Evolutionary conservation across 2,329 filamentous ascomycete genomes (phyloP).

Genomic region (Pyrenophora tritici-repentis): DNA sequence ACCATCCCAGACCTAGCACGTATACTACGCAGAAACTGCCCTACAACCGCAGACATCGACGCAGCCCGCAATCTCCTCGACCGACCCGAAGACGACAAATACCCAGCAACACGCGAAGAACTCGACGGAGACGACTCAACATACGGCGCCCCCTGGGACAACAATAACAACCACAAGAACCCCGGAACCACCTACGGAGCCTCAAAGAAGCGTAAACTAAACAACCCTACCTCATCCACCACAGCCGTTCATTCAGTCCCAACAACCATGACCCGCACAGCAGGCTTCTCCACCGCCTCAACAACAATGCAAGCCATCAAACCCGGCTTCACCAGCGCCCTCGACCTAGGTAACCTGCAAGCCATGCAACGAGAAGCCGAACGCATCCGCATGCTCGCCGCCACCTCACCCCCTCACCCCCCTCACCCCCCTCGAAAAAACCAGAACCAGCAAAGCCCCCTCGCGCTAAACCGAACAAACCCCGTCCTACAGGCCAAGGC

Average conservation of each 20-base stretch:
- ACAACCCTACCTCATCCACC: conserved; percentile 12
- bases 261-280: conserved; percentile 39
- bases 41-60: conserved; percentile 51
- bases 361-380: conserved; percentile 48
- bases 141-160: conserved; percentile 21
- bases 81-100: conserved; percentile 42
- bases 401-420: conserved; percentile 18
- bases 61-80: conserved; percentile 32
- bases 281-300: conserved; percentile 34
- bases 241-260: conserved; percentile 17
- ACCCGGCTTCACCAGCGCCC: conserved; percentile 48
- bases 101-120: conserved; percentile 43
- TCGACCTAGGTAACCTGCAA: conserved; percentile 37
- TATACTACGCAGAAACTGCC: conserved; percentile 69
- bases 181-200: conserved; percentile 9
- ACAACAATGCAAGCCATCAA: conserved; percentile 29
- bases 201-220: conserved; percentile 37
- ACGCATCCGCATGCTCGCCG: conserved; percentile 29
- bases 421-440: conserved; percentile 36
- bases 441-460: conserved; percentile 21
- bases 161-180: conserved; percentile 14
- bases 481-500: conserved; percentile 55
- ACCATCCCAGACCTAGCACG: conserved; percentile 69
- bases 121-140: conserved; percentile 36
- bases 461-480: conserved; percentile 34